A percentile compares a stretch with the other conserved stretches of the same genome.
Conservation (phyloP, 2,329 filamentous ascomycete genomes). For the Cladophialophora bantiana region DNA sequence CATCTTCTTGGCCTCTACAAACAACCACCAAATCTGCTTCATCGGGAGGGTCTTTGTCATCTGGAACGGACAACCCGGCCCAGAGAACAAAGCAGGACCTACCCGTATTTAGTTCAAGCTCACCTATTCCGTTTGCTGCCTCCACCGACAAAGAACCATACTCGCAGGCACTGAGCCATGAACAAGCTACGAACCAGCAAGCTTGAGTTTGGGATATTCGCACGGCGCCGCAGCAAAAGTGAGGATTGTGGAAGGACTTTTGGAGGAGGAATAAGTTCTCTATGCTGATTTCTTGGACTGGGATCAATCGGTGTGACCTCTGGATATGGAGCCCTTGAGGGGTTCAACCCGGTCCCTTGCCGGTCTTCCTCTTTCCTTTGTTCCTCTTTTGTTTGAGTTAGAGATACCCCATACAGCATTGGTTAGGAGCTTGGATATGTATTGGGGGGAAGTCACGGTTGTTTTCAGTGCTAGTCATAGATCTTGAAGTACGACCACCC, state of each 20-base stretch:
- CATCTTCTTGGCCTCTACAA: neutral
- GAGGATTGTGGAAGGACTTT: neutral
- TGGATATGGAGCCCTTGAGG: neutral
- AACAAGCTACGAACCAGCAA: neutral
- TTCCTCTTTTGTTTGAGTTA: slow-evolving; percentile 22
- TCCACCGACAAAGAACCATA: slow-evolving; percentile 9
- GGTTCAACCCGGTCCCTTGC: neutral
- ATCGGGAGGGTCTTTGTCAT: slow-evolving; percentile 3
- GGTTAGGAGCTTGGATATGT: slow-evolving; percentile 15
- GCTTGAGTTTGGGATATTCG: slow-evolving; percentile 53
- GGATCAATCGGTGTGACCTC: neutral
- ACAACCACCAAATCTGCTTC: neutral
- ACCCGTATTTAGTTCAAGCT: slow-evolving; percentile 58
- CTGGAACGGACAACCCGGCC: slow-evolving; percentile 13
- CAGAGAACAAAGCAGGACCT: slow-evolving; percentile 52
- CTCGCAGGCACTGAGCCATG: neutral
- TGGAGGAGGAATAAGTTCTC: neutral
- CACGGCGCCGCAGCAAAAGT: slow-evolving; percentile 47
- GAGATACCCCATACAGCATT: slow-evolving; percentile 35
- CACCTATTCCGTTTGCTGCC: slow-evolving; percentile 52
- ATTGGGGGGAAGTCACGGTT: neutral
- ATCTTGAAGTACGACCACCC: neutral
- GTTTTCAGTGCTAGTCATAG: neutral
- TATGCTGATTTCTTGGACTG: slow-evolving; percentile 2
- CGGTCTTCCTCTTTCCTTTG: slow-evolving; percentile 7